A percentile compares a stretch with the other conserved stretches of the same genome.
These are phyloP conservation scores for Neurospora cerealis DNA, from an alignment of 495 filamentous ascomycete species.

Conservation along the genomic window DNA sequence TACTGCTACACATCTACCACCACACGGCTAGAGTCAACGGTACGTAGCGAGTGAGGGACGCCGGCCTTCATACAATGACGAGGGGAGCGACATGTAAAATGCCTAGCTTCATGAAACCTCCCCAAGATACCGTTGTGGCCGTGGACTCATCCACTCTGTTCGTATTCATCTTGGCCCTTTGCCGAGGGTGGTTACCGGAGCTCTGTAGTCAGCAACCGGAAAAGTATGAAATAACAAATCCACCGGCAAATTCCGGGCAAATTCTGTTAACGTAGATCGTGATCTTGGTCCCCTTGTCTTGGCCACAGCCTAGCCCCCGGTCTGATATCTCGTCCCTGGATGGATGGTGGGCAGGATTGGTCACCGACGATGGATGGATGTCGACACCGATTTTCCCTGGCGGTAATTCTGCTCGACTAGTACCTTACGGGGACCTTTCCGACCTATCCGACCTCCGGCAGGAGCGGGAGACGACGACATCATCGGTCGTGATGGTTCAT, in stretches of 20 bases:
- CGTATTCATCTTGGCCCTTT: neutral
- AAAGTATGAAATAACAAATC: neutral
- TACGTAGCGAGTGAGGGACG: neutral
- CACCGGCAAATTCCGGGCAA: neutral
- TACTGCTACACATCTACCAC: neutral
- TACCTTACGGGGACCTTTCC: neutral
- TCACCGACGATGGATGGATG: neutral
- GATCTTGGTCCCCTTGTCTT: neutral
- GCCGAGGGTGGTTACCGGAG: neutral
- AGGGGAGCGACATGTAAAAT: neutral
- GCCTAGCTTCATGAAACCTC: neutral
- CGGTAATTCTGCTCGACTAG: neutral
- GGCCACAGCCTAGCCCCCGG: neutral
- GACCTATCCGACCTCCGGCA: neutral
- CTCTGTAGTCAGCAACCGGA: neutral
- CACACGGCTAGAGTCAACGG: neutral
- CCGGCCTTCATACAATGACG: neutral
- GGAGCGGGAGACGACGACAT: neutral
- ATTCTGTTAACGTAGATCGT: neutral
- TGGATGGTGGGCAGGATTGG: neutral
- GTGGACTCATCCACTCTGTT: neutral
- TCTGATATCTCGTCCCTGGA: neutral
- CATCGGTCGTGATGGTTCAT: neutral
- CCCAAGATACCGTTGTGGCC: neutral
- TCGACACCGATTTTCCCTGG: neutral